phyloP scores from a whole-genome alignment of 495 filamentous ascomycete species.

The Neurospora pannonica region DNA sequence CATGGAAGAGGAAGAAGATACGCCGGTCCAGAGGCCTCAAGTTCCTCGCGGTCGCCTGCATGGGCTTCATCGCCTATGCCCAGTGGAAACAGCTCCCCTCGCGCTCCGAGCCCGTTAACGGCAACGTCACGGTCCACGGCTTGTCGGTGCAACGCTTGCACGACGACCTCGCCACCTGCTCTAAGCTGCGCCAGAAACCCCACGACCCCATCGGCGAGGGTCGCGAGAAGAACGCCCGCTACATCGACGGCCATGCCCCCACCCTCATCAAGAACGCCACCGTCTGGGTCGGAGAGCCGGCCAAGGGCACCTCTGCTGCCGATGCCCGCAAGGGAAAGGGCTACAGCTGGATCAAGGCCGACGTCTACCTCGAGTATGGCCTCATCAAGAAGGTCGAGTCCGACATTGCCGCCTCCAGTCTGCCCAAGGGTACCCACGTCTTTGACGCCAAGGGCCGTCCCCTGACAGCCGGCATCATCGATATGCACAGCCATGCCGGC shows the following conservation, averaged over 20 bases:
- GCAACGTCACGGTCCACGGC: slow-evolving; percentile 10
- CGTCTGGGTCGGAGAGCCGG: slow-evolving; percentile 44
- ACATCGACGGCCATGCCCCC: slow-evolving; percentile 35
- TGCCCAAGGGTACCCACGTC: slow-evolving; percentile 29
- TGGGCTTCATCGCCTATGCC: slow-evolving; percentile 37
- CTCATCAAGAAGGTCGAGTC: slow-evolving; percentile 34
- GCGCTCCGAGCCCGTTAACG: neutral
- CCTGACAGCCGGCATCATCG: slow-evolving; percentile 54
- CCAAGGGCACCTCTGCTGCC: slow-evolving; percentile 27
- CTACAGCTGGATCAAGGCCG: slow-evolving; percentile 32
- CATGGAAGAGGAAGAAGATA: slow-evolving; percentile 14
- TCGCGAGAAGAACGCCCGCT: slow-evolving; percentile 38
- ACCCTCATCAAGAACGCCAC: slow-evolving; percentile 44
- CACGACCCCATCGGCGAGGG: slow-evolving; percentile 35
- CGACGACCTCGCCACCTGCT: slow-evolving; percentile 30
- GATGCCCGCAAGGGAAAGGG: slow-evolving; percentile 38
- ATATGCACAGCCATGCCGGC: slow-evolving; percentile 59
- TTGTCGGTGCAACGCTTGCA: slow-evolving; percentile 31
- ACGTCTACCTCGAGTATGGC: slow-evolving; percentile 41
- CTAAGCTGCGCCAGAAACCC: slow-evolving; percentile 30
- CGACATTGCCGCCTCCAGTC: slow-evolving; percentile 19
- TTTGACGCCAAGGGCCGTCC: slow-evolving; percentile 47
- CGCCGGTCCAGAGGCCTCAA: slow-evolving; percentile 28
- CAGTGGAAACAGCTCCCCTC: slow-evolving; percentile 38
- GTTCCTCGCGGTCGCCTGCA: slow-evolving; percentile 24